phyloP scores from a whole-genome alignment of 2,329 filamentous ascomycete genomes.

The Talaromyces marneffei region DNA sequence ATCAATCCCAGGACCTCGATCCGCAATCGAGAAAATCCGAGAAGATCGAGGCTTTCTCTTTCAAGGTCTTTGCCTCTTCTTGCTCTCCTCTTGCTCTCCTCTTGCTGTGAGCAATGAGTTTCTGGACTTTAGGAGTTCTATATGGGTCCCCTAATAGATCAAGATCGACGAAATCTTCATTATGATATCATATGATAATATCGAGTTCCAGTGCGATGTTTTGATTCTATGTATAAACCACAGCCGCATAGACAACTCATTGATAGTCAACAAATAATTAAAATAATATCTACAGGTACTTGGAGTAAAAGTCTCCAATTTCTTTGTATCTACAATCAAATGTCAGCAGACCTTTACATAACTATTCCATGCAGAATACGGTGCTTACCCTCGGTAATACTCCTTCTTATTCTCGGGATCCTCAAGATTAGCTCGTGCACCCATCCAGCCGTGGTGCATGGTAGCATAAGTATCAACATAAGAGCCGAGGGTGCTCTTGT shows the following conservation, averaged over 20 bases:
- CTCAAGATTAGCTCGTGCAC: slow-evolving; percentile 56
- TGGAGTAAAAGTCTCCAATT: slow-evolving; percentile 53
- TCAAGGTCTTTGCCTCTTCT: not conserved
- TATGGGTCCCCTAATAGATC: not conserved
- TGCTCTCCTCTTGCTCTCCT: not conserved
- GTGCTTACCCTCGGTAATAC: slow-evolving; percentile 55
- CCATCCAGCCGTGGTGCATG: slow-evolving; percentile 72
- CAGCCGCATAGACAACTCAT: not conserved
- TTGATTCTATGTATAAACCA: not conserved
- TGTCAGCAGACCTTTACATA: not conserved
- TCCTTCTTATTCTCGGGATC: slow-evolving; percentile 52
- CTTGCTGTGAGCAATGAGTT: not conserved
- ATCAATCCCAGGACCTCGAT: not conserved
- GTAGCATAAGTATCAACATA: slow-evolving; percentile 59
- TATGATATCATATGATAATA: not conserved
- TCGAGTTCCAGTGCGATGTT: not conserved
- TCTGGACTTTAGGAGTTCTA: not conserved
- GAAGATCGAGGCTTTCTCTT: not conserved
- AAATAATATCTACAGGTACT: slow-evolving; percentile 38
- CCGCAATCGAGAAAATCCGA: not conserved
- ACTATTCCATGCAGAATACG: not conserved
- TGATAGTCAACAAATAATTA: not conserved
- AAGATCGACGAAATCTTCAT: not conserved
- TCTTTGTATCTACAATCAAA: slow-evolving; percentile 42
- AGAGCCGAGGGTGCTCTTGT: slow-evolving; percentile 48